Base-by-base conservation (phyloP, 208 protist genomes). In the Leishmania major region DNA sequence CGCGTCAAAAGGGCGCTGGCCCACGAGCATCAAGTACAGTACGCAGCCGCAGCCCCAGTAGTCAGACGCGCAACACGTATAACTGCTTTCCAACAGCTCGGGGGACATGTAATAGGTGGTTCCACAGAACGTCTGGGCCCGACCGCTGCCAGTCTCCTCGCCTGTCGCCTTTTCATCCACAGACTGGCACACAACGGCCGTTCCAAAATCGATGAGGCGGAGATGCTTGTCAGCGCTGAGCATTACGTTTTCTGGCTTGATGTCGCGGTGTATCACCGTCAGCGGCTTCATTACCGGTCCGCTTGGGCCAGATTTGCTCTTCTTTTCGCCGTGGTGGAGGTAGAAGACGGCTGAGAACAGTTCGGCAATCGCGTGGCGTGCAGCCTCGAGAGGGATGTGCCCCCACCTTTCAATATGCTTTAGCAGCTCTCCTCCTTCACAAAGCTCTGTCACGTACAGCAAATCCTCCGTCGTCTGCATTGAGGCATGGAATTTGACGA, bases 231-330 rank as follows among this genome's bases (percentile, higher is more conserved):
- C 91, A 28, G 80, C 84, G 73, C 87, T 96, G 55, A 99, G 87
- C 88, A 99, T 95, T 53, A 99, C 94, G 84, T 99, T 99, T 83
- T 99, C 97, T 17, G 98, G 98, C 84, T 99, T 99, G 62, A 99
- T 93, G 84, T 99, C 98, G 67, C 98, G 87, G 84, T 99, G 99
- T 49, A 99, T 87, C 74, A 99, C 96, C 35, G 92, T 91, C 45
- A 91, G 70, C 15, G 88, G 78, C 70, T 90, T 92, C 74, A 74
- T 43, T 0, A 11, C 70, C 4, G 59, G 66, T 55, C 73, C 84
- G 15, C 59, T 75, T 31, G 84, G 78, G 6, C 57, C 70, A 31
- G 80, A 55, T 66, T 53, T 78, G 45, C 67, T 81, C n/a, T 83
- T 85, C 80, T 96, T 98, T 35, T 93, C 87, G 47, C 93, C 93